These are phyloP conservation scores for Cordyceps javanica DNA, from an alignment of 2,329 filamentous ascomycete genomes.

Conservation along the genomic window DNA sequence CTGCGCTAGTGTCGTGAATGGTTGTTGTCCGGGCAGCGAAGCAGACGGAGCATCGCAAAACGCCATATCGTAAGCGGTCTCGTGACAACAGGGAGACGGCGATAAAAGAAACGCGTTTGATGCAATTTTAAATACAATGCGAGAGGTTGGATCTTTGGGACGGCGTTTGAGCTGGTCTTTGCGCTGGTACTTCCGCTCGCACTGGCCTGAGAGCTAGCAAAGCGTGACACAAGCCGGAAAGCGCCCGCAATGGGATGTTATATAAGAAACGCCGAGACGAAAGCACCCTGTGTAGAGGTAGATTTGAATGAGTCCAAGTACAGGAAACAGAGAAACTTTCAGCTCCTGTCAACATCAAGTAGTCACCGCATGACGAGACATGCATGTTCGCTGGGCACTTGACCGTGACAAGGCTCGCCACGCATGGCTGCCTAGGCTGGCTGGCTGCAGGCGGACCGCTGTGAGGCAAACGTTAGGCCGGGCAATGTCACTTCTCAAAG, in stretches of 20 bases:
- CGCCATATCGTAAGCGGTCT: not conserved
- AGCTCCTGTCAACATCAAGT: not conserved
- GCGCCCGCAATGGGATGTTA: conserved; percentile 1
- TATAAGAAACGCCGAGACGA: not conserved
- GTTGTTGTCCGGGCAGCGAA: not conserved
- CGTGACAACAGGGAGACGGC: not conserved
- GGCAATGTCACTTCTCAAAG: not conserved
- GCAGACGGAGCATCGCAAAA: not conserved
- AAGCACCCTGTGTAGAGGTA: not conserved
- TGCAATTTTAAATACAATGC: conserved; percentile 4
- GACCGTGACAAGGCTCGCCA: not conserved
- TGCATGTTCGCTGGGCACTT: conserved; percentile 5
- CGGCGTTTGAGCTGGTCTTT: conserved; percentile 7
- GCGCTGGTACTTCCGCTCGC: conserved; percentile 1
- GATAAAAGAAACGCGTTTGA: not conserved
- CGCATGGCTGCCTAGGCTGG: conserved; percentile 8
- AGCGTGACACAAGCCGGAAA: conserved; percentile 9
- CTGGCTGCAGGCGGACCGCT: conserved; percentile 5
- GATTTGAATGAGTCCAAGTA: not conserved
- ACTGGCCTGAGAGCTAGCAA: conserved; percentile 9
- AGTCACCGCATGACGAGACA: not conserved
- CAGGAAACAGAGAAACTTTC: not conserved
- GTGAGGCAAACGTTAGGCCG: conserved; percentile 6
- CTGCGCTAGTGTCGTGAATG: conserved; percentile 1
- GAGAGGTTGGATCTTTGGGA: not conserved